Base-by-base conservation (phyloP, 495 filamentous ascomycete genomes). In the Daldinia vernicosa region DNA sequence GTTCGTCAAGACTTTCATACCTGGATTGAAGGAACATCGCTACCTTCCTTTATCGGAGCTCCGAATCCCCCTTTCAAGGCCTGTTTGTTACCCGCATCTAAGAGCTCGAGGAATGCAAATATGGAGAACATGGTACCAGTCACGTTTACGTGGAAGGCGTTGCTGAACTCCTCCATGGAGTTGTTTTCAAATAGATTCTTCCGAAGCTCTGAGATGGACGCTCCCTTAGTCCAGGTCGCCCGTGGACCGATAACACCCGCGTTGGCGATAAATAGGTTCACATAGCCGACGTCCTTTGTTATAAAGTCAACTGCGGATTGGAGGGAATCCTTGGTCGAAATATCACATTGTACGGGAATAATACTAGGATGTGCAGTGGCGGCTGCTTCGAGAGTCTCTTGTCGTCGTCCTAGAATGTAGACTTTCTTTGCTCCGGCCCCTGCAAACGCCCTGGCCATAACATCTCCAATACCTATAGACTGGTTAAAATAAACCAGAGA, bases 221-320 rank as follows among this genome's bases (percentile, higher is more conserved):
- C 9, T 9, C 79, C 69, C 0, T 83, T 80, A 11, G 81, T 78
- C 47, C 83, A 74, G 15, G 22, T 6, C 1, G 76, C 74, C 0
- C 24, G 7, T 0, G 86, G 83, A 14, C 87, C 88, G 22, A 80
- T 27, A 15, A 82, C 79, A 0, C 88, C 88, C 12, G 84, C 83
- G 77, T 90, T 90, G 32, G 86, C 85, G 27, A 90, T 80, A 0
- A 90, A 75, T 40, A 90, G 73, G 55, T 90, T 86, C 33, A 90
- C 79, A 57, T 85, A 85, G 19, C 78, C 83, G 4, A 78, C 79
- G 22, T 89, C 85, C 3, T 79, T 75, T 0, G 80, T 74, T 33
- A 90, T 75, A 6, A 77, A 69, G 12, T 83, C 70, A 33, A 86
- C 86, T 9, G 86, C 82, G 3, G 80, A 72, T 50, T 83, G 70